Evolutionary conservation across 257 asterid species (phyloP), one percentile per base, ranked within the genome.

Genomic region (Parsonsia alboflavescens): DNA sequence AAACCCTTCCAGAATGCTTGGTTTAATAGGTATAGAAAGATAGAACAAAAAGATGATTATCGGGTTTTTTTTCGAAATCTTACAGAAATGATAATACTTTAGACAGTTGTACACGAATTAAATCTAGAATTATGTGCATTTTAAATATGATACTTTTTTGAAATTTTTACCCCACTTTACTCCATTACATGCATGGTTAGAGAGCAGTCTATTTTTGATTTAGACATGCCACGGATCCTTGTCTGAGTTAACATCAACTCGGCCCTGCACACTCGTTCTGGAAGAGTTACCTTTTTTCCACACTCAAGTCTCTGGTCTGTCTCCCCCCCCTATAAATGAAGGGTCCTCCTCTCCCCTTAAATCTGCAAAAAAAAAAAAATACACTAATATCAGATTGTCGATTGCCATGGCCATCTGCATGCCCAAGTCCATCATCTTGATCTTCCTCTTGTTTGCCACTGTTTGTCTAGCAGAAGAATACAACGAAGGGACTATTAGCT

Each of bases 151-250:
- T 42, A 42, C 7, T 4, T 19, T 17, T 53, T 8, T 7, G 8
- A 16, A 1, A 5, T 7, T 53, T 6, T 53, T 53, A 17, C 1
- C 2, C 24, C 58, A 52, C n/a, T 19, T 53, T 19, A 9, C 8
- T 11, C 50, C 10, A 3, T 6, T 7, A 8, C 4, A 7, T 36
- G 36, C 0, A 36, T 12, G 4, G 46, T 63, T 63, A 39, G 70
- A 65, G 7, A 39, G 7, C 2, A 21, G 50, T 65, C 50, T 0
- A 42, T 39, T 65, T 2, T 2, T 1, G 3, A 39, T 65, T 39
- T n/a, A 39, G 70, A 65, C 70, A 65, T 39, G 70, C 70, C 70
- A 39, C 30, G 28, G 70, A 39, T 36, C 19, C 2, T 39, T 64
- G 70, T 64, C 26, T 49, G 11, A 6, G 10, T 7, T 15, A 65